Conservation (phyloP, 768 basidiomycete genomes). For the Chalciporus piperatus region DNA sequence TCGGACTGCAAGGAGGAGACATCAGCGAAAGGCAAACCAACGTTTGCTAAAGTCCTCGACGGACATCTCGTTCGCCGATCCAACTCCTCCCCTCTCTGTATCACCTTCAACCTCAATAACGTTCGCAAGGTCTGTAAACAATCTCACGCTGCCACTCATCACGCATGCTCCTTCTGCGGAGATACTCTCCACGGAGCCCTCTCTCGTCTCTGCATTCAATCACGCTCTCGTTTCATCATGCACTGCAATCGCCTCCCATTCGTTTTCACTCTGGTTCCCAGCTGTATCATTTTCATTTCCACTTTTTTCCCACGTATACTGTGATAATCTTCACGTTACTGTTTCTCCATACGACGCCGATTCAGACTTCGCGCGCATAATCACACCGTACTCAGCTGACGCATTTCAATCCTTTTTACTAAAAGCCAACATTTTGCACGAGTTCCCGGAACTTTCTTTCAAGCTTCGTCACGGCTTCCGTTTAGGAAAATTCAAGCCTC, state of each 20-base stretch:
- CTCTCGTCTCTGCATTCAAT: not conserved
- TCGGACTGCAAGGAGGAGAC: constrained; percentile 1
- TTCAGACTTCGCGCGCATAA: not conserved
- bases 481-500: not conserved
- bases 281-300: not conserved
- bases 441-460: not conserved
- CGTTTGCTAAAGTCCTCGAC: not conserved
- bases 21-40: not conserved
- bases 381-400: not conserved
- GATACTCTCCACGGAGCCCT: not conserved
- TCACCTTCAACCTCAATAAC: not conserved
- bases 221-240: too few species aligned
- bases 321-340: too few species aligned
- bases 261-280: not conserved
- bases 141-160: not conserved
- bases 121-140: too few species aligned
- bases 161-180: not conserved
- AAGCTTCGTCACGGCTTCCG: not conserved
- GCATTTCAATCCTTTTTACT: not conserved
- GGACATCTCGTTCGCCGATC: not conserved
- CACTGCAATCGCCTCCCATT: too few species aligned
- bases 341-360: not conserved
- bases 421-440: not conserved
- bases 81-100: not conserved
- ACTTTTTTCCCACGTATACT: not conserved